phyloP scores from a whole-genome alignment of 306 rosid genomes.

The Rubus parviflorus region DNA sequence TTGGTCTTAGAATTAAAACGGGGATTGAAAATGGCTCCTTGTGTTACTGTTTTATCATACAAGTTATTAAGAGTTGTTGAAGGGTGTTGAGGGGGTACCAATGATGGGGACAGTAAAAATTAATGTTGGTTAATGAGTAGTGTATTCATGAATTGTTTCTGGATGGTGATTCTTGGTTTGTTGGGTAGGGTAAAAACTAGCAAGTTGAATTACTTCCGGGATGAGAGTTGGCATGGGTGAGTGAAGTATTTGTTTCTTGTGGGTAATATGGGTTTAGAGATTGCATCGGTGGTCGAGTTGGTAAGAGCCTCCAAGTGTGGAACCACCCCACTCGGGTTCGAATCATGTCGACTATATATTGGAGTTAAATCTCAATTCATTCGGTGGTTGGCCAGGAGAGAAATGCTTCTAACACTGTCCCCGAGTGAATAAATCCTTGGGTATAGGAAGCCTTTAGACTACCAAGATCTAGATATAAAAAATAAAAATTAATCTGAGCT shows the following conservation, averaged over 20 bases:
- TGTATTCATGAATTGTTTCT: constrained; percentile 6
- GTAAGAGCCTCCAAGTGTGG: too few species aligned
- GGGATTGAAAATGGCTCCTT: constrained; percentile 14
- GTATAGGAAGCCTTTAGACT: too few species aligned
- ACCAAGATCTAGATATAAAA: too few species aligned
- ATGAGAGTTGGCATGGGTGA: constrained; percentile 1
- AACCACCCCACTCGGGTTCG: too few species aligned
- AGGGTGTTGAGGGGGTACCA: constrained; percentile 25
- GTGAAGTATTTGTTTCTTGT: not conserved
- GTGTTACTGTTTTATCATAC: constrained; percentile 10
- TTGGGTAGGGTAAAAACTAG: not conserved
- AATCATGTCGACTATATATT: too few species aligned
- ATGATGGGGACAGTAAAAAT: constrained; percentile 11
- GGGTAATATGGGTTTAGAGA: constrained; percentile 11
- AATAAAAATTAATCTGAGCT: too few species aligned
- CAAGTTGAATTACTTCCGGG: not conserved
- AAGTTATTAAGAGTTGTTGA: constrained; percentile 20
- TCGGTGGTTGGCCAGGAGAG: too few species aligned
- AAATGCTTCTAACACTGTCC: too few species aligned
- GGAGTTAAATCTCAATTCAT: too few species aligned
- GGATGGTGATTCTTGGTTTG: constrained; percentile 13
- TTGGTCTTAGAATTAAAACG: constrained; percentile 13
- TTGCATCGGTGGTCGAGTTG: not conserved
- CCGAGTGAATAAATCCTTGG: too few species aligned
- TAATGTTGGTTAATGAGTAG: constrained; percentile 23